phyloP scores from a whole-genome alignment of 768 basidiomycete genomes.

The Kwoniella bestiolae region DNA sequence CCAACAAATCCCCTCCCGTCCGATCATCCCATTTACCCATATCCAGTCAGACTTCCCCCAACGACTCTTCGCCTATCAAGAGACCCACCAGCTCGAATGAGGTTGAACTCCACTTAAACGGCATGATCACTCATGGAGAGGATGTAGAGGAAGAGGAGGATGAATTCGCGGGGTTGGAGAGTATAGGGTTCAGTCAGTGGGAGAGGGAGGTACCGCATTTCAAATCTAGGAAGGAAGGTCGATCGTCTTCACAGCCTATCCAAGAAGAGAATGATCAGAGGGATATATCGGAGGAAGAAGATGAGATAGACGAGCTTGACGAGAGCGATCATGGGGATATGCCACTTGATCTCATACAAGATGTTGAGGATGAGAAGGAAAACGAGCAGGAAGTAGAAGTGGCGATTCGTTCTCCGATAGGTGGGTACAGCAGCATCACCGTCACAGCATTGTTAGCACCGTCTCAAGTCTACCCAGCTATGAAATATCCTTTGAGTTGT shows the following conservation, averaged over 20 bases:
- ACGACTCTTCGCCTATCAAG: background rate
- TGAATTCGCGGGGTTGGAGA: slow-evolving; percentile 27
- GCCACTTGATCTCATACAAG: background rate
- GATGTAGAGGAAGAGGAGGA: slow-evolving; percentile 15
- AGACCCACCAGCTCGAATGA: slow-evolving; percentile 1
- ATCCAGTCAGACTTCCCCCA: slow-evolving; percentile 10
- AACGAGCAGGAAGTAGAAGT: slow-evolving; percentile 14
- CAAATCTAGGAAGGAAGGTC: background rate
- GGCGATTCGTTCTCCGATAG: slow-evolving; percentile 16
- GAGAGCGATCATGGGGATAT: slow-evolving; percentile 1
- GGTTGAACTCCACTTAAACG: background rate
- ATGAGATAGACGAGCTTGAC: slow-evolving; percentile 10
- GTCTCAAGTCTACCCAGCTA: background rate
- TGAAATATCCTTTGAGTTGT: too few species aligned
- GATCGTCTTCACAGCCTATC: background rate
- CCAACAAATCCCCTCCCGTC: slow-evolving; percentile 16
- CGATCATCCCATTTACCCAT: slow-evolving; percentile 10
- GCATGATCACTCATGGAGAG: background rate
- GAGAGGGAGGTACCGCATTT: slow-evolving; percentile 20
- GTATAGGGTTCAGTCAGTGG: slow-evolving; percentile 24
- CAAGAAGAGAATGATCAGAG: background rate
- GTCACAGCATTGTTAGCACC: background rate
- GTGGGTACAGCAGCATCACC: background rate
- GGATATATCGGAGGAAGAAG: background rate
- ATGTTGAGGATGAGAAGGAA: slow-evolving; percentile 5